These are phyloP conservation scores for Pichia heedii DNA, from an alignment of 805 yeast species.

Conservation along the genomic window DNA sequence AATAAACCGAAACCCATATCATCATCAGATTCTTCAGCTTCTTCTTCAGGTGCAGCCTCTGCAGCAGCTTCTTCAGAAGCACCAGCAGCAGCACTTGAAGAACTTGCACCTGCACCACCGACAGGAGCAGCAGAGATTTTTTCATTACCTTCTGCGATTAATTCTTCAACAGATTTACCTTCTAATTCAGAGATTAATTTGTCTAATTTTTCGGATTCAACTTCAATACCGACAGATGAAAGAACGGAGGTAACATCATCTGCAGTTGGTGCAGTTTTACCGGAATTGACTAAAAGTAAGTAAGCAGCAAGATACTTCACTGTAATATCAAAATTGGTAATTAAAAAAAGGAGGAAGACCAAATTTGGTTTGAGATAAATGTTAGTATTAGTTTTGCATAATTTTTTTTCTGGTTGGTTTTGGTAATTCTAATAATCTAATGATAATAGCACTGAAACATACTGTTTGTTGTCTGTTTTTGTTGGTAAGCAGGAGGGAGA, in stretches of 20 bases:
- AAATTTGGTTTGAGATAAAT: too few relatives aligned
- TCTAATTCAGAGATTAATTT: constrained; percentile 65
- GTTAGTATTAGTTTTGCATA: constrained; percentile 1
- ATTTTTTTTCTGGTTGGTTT: too few relatives aligned
- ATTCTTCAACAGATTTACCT: constrained; percentile 67
- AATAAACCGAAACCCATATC: constrained; percentile 85
- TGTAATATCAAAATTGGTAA: constrained; percentile 18
- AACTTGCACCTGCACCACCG: constrained; percentile 59
- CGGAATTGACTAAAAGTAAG: constrained; percentile 82
- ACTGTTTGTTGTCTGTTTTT: too few relatives aligned
- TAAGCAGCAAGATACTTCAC: constrained; percentile 93
- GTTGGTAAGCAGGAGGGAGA: too few relatives aligned
- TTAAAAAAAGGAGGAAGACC: not conserved
- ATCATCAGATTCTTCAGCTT: constrained; percentile 46
- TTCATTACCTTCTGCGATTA: constrained; percentile 72
- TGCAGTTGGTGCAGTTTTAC: constrained; percentile 75
- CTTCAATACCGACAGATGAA: constrained; percentile 72
- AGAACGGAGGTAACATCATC: constrained; percentile 64
- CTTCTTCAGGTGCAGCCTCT: constrained; percentile 42
- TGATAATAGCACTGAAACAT: too few relatives aligned
- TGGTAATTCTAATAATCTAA: too few relatives aligned
- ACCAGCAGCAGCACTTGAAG: constrained; percentile 46
- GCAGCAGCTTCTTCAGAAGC: constrained; percentile 52
- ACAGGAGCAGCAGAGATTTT: constrained; percentile 76
- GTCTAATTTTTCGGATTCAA: constrained; percentile 67